Percentiles rank a stretch among this genome's conserved stretches.
Conservation (phyloP, 148 eudicot species). For the Fagopyrum tataricum region DNA sequence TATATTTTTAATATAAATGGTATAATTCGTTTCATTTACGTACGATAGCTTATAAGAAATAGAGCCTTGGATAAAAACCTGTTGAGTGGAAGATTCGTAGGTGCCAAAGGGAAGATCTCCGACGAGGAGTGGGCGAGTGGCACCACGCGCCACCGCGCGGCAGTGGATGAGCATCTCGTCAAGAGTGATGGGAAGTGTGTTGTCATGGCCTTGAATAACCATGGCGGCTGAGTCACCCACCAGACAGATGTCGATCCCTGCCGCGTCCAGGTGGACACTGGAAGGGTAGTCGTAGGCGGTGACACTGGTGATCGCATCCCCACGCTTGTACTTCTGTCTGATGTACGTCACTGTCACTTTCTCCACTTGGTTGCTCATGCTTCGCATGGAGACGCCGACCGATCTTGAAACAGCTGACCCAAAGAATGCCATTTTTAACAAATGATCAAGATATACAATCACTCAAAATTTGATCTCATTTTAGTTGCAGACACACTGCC, state of each 20-base stretch:
- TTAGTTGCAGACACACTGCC: too few species aligned
- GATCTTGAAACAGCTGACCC: too few species aligned
- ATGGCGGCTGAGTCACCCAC: conserved; percentile 93
- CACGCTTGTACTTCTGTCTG: conserved; percentile 50
- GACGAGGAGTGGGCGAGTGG: conserved; percentile 67
- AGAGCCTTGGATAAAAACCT: conserved; percentile 41
- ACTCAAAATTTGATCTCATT: too few species aligned
- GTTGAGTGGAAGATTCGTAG: conserved; percentile 66
- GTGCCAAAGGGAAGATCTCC: conserved; percentile 89
- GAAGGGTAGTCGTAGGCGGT: conserved; percentile 95
- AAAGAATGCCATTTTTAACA: too few species aligned
- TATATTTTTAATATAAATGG: too few species aligned
- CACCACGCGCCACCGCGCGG: conserved; percentile 90
- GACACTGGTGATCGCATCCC: conserved; percentile 68
- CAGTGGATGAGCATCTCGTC: conserved; percentile 96
- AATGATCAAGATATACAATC: too few species aligned
- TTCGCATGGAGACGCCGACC: too few species aligned
- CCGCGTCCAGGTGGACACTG: conserved; percentile 73
- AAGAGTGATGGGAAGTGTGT: conserved; percentile 70
- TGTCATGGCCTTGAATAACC: conserved; percentile 93
- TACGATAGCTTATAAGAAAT: too few species aligned
- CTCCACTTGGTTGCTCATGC: conserved; percentile 1
- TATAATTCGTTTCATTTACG: too few species aligned
- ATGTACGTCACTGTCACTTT: conserved; percentile 58
- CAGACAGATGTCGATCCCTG: conserved; percentile 78